Evolutionary conservation across 371 early-diverging fungal species (phyloP).

Genomic region (Mortierella sp.): DNA sequence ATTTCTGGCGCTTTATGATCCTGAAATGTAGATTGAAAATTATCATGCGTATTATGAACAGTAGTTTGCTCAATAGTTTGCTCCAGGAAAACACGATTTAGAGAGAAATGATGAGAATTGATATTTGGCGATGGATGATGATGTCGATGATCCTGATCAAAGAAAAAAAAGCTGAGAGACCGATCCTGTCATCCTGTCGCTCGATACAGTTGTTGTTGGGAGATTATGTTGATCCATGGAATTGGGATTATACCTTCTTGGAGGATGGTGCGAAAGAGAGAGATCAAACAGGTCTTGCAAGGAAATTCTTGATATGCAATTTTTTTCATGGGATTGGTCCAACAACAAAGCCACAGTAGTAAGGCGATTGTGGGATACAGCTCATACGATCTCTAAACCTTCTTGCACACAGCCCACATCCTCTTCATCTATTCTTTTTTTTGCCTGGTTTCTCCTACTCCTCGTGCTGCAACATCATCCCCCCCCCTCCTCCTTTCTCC

Average conservation of each 20-base stretch:
- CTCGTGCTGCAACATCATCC: slow-evolving; percentile 1
- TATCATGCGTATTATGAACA: too few relatives aligned
- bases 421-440: background rate
- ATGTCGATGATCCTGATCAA: background rate
- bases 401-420: background rate
- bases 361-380: background rate
- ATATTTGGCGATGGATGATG: background rate
- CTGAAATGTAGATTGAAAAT: too few relatives aligned
- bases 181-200: background rate
- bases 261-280: slow-evolving; percentile 10
- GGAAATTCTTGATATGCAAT: background rate
- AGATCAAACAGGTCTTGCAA: background rate
- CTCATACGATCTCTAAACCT: background rate
- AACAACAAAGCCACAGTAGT: slow-evolving; percentile 2
- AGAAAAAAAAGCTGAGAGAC: background rate
- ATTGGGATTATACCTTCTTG: background rate
- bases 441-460: background rate
- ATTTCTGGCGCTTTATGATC: too few relatives aligned
- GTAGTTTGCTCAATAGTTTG: too few relatives aligned
- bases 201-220: too few relatives aligned
- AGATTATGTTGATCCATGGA: background rate
- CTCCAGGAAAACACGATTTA: too few relatives aligned
- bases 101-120: too few relatives aligned
- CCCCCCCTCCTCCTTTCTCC: background rate
- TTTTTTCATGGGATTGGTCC: background rate